Conservation (phyloP, 495 filamentous ascomycete species). For the Aspergillus biplanus region DNA sequence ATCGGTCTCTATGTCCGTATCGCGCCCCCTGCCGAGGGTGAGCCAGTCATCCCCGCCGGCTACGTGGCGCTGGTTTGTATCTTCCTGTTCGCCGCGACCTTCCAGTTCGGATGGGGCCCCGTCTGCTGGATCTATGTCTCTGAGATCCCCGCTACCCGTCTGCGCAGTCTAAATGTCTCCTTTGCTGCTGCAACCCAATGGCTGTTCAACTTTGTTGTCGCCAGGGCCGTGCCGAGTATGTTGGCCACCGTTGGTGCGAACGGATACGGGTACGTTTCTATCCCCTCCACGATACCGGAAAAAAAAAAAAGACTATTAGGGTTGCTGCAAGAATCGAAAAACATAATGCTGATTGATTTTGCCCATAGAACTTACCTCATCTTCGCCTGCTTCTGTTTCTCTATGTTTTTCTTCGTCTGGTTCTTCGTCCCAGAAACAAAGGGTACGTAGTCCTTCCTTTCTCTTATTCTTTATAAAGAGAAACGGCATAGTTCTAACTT, state of each 20-base stretch:
- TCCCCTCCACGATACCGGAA: neutral
- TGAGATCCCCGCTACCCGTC: conserved; percentile 71
- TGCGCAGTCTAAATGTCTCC: conserved; percentile 72
- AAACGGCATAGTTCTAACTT: neutral
- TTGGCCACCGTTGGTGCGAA: conserved; percentile 58
- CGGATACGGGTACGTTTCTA: conserved; percentile 57
- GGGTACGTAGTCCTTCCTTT: conserved; percentile 41
- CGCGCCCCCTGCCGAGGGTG: conserved; percentile 59
- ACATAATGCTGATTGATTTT: neutral
- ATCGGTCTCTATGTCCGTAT: conserved; percentile 80
- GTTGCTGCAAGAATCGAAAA: conserved; percentile 16
- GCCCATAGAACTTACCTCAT: conserved; percentile 54
- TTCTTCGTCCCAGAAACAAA: conserved; percentile 79
- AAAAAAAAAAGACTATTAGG: conserved; percentile 25
- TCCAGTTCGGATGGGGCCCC: conserved; percentile 47
- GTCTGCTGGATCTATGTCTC: conserved; percentile 58
- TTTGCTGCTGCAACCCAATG: conserved; percentile 61
- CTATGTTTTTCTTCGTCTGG: conserved; percentile 69
- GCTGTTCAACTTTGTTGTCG: conserved; percentile 51
- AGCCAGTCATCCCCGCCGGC: conserved; percentile 49
- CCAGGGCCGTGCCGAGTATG: conserved; percentile 46
- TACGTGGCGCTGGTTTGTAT: conserved; percentile 58
- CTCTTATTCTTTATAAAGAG: conserved; percentile 7
- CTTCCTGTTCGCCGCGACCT: conserved; percentile 56
- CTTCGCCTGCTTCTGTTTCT: conserved; percentile 61